phyloP scores from a whole-genome alignment of 139 green algal genomes.

The Picochlorum costavermella region DNA sequence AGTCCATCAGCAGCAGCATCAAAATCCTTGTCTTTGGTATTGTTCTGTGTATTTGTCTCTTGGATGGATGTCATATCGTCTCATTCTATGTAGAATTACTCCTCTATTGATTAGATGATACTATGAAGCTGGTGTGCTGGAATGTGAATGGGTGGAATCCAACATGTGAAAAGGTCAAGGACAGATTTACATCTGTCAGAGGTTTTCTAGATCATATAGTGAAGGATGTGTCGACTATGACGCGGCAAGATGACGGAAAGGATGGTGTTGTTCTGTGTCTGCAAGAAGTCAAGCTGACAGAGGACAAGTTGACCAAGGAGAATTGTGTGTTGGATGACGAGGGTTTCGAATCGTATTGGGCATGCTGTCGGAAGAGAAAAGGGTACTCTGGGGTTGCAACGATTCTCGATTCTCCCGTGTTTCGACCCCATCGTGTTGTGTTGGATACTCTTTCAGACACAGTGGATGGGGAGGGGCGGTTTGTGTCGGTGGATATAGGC shows the following conservation, averaged over 20 bases:
- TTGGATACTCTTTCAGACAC: slow-evolving; percentile 24
- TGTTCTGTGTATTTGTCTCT: too few relatives aligned
- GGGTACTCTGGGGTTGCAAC: slow-evolving; percentile 51
- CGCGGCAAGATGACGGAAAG: too few relatives aligned
- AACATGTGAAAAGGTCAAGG: not conserved
- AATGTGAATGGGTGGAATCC: slow-evolving; percentile 10
- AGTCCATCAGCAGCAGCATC: too few relatives aligned
- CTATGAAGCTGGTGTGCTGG: slow-evolving; percentile 8
- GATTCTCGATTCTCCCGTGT: slow-evolving; percentile 16
- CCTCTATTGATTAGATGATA: too few relatives aligned
- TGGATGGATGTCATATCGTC: too few relatives aligned
- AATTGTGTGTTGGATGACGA: slow-evolving; percentile 36
- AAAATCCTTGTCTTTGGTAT: too few relatives aligned
- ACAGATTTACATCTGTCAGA: slow-evolving; percentile 7
- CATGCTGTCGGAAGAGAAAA: slow-evolving; percentile 35
- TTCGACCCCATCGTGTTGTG: slow-evolving; percentile 33
- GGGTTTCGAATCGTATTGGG: slow-evolving; percentile 44
- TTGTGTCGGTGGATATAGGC: slow-evolving; percentile 28
- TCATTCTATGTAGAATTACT: too few relatives aligned
- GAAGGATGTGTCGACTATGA: too few relatives aligned
- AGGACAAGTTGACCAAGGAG: slow-evolving; percentile 54
- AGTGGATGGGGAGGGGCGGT: slow-evolving; percentile 24
- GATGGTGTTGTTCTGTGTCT: not conserved
- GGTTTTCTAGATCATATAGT: slow-evolving; percentile 2
- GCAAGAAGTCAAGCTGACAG: slow-evolving; percentile 61